These are phyloP conservation scores for Pisolithus thermaeus DNA, from an alignment of 1,284 basidiomycete genomes.

Conservation along the genomic window DNA sequence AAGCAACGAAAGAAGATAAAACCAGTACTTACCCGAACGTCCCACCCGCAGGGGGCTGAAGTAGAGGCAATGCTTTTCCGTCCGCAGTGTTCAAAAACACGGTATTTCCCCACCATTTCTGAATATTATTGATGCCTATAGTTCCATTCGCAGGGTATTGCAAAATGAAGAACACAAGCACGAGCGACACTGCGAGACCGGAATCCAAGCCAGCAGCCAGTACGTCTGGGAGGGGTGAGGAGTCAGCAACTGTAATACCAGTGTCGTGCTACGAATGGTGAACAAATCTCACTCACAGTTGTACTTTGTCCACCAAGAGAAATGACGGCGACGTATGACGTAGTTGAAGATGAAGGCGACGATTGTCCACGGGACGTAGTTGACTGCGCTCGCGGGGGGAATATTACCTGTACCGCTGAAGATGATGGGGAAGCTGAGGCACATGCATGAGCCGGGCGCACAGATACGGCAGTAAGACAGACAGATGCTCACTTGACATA, in stretches of 20 bases:
- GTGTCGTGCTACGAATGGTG: background rate
- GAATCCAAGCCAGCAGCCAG: conserved; percentile 47
- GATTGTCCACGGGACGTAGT: conserved; percentile 47
- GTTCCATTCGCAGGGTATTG: conserved; percentile 60
- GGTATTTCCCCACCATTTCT: conserved; percentile 70
- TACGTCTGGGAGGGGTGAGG: conserved; percentile 28
- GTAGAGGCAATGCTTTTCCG: conserved; percentile 23
- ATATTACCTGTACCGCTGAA: conserved; percentile 48
- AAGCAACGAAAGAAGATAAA: background rate
- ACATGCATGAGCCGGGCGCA: background rate
- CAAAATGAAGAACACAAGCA: conserved; percentile 56
- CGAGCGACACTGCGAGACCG: conserved; percentile 36
- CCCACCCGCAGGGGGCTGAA: conserved; percentile 22
- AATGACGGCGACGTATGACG: conserved; percentile 42
- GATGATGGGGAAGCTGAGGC: conserved; percentile 43
- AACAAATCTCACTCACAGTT: conserved; percentile 32
- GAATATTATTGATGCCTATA: conserved; percentile 51
- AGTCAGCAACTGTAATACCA: background rate
- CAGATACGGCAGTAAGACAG: background rate
- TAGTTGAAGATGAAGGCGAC: conserved; percentile 54
- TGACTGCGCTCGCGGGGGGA: conserved; percentile 46
- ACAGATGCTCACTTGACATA: conserved; percentile 38
- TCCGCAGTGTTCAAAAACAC: conserved; percentile 44
- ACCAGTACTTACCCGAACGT: conserved; percentile 35
- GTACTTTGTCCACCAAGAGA: conserved; percentile 54